Evolutionary conservation across 441 rosid species (phyloP).

Genomic region (Raphanus hybrid): DNA sequence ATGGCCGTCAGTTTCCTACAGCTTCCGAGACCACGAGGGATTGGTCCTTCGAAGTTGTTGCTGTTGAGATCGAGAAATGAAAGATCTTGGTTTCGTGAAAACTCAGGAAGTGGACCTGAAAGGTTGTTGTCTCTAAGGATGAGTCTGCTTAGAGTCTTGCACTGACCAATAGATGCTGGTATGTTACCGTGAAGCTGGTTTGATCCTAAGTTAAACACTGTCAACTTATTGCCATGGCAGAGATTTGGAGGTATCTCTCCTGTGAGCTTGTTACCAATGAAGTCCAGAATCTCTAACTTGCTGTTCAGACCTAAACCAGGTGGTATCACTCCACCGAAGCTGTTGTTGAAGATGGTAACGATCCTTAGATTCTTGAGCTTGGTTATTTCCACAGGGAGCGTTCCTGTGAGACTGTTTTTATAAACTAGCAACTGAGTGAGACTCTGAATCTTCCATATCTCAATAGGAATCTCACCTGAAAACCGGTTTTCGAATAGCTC

Average conservation of each 20-base stretch:
- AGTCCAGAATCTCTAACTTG: conserved; percentile 62
- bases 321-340: conserved; percentile 63
- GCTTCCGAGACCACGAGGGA: conserved; percentile 63
- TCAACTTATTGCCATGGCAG: conserved; percentile 57
- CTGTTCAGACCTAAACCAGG: conserved; percentile 67
- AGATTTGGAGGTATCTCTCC: conserved; percentile 70
- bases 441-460: conserved; percentile 66
- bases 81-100: conserved; percentile 50
- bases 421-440: conserved; percentile 57
- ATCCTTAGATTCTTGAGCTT: conserved; percentile 59
- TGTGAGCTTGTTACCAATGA: conserved; percentile 58
- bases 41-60: conserved; percentile 58
- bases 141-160: conserved; percentile 60
- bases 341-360: conserved; percentile 57
- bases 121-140: conserved; percentile 59
- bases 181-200: conserved; percentile 66
- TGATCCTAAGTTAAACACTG: conserved; percentile 56
- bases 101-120: conserved; percentile 59
- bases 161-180: conserved; percentile 55
- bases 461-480: conserved; percentile 66
- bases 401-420: conserved; percentile 62
- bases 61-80: conserved; percentile 52
- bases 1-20: conserved; percentile 52
- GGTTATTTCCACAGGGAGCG: conserved; percentile 63
- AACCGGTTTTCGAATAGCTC: conserved; percentile 56